phyloP scores from a whole-genome alignment of 768 basidiomycete species.

The Lyophyllum semitale region DNA sequence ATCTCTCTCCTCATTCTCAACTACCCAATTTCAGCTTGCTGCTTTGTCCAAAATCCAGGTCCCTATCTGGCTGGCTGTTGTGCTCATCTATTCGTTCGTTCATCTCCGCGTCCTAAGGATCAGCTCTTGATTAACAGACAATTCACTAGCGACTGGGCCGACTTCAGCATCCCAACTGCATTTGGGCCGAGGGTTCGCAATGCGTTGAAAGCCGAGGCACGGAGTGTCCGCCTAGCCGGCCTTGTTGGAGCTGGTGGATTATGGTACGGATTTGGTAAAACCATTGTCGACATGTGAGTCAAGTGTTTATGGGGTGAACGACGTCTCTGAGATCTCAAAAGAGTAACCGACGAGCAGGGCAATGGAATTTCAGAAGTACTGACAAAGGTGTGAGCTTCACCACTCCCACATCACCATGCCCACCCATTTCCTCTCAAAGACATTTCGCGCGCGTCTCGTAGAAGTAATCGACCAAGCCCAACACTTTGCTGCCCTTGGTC shows the following conservation, averaged over 20 bases:
- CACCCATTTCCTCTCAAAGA: constrained; percentile 39
- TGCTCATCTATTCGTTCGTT: constrained; percentile 75
- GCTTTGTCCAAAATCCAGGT: constrained; percentile 75
- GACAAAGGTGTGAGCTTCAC: constrained; percentile 48
- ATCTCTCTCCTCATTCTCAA: constrained; percentile 1
- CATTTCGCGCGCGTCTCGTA: constrained; percentile 74
- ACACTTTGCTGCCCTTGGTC: constrained; percentile 76
- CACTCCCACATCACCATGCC: background rate
- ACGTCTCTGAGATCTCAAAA: constrained; percentile 28
- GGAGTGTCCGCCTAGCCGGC: constrained; percentile 78
- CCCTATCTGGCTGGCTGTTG: constrained; percentile 91
- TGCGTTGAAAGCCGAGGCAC: constrained; percentile 86
- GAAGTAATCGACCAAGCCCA: constrained; percentile 87
- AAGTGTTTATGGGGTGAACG: background rate
- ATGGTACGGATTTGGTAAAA: constrained; percentile 93
- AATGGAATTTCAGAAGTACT: constrained; percentile 73
- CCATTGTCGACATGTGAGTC: constrained; percentile 77
- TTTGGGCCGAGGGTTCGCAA: constrained; percentile 79
- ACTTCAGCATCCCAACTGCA: constrained; percentile 80
- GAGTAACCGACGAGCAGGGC: constrained; percentile 76
- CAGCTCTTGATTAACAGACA: background rate
- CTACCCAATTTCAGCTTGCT: constrained; percentile 58
- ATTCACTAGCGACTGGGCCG: constrained; percentile 77
- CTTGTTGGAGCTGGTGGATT: constrained; percentile 85
- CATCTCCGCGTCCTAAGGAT: background rate